Evolutionary conservation across 768 basidiomycete genomes (phyloP).

Genomic region (Erythrobasidium yunnanense): DNA sequence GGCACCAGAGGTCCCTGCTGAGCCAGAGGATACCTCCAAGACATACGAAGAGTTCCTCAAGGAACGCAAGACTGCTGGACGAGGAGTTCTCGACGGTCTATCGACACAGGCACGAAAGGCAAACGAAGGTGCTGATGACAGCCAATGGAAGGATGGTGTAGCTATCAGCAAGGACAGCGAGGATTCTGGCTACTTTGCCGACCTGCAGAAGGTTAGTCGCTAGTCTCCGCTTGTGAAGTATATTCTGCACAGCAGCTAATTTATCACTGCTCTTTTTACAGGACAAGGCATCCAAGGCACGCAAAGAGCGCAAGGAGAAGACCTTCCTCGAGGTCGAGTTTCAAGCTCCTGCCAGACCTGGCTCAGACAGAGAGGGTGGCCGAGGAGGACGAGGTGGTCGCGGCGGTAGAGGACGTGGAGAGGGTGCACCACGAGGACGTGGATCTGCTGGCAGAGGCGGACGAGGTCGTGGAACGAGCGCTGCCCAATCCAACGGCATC

Average conservation of each 20-base stretch:
- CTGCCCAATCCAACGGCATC: constrained; percentile 29
- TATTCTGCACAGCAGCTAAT: neutral
- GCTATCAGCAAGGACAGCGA: constrained; percentile 57
- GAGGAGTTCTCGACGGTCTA: constrained; percentile 59
- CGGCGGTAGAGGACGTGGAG: constrained; percentile 40
- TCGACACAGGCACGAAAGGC: constrained; percentile 51
- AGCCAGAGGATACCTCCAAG: constrained; percentile 86
- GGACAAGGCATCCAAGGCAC: constrained; percentile 47
- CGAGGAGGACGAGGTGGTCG: constrained; percentile 47
- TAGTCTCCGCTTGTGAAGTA: neutral
- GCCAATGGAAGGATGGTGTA: constrained; percentile 33
- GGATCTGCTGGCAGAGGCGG: constrained; percentile 47
- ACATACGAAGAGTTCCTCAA: constrained; percentile 88
- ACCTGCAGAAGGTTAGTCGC: constrained; percentile 69
- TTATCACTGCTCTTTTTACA: neutral
- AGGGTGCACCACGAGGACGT: constrained; percentile 40
- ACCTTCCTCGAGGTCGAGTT: constrained; percentile 84
- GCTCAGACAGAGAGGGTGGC: constrained; percentile 51
- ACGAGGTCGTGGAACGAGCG: constrained; percentile 28
- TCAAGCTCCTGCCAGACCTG: constrained; percentile 65
- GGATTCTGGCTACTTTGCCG: constrained; percentile 56
- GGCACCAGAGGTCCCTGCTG: constrained; percentile 39
- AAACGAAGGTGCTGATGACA: constrained; percentile 64
- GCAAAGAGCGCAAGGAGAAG: constrained; percentile 63
- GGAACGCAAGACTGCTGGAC: constrained; percentile 50